Percentiles rank a stretch among this genome's conserved stretches.
phyloP scores from a whole-genome alignment of 2,329 filamentous ascomycete species.

The Exophiala sp. region DNA sequence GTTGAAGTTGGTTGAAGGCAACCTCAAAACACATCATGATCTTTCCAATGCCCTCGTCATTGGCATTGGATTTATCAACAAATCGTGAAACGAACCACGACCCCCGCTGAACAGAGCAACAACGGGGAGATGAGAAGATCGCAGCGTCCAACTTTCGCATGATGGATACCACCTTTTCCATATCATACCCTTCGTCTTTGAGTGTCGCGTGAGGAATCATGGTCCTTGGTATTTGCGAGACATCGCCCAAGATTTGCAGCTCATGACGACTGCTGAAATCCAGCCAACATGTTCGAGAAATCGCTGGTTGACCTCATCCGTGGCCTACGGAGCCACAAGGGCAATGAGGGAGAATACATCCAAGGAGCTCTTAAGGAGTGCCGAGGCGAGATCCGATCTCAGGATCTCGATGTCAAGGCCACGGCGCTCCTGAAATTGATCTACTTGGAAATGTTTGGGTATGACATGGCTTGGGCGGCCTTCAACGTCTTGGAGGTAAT shows the following conservation, averaged over 20 bases:
- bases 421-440: conserved; percentile 93
- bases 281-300: conserved; percentile 82
- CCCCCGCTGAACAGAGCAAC: too few species aligned
- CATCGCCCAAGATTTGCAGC: not conserved
- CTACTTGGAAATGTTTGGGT: conserved; percentile 97
- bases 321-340: conserved; percentile 91
- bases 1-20: not conserved
- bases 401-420: conserved; percentile 97
- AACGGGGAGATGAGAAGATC: too few species aligned
- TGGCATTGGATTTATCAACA: not conserved
- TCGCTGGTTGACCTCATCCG: conserved; percentile 98
- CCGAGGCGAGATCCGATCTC: conserved; percentile 81
- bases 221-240: not conserved
- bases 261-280: conserved; percentile 1
- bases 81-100: not conserved
- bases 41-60: not conserved
- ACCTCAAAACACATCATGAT: conserved; percentile 1
- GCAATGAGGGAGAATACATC: conserved; percentile 91
- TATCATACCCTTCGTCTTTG: not conserved
- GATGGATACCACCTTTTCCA: too few species aligned
- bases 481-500: conserved; percentile 99
- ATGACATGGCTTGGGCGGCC: conserved; percentile 99
- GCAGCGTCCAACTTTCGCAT: too few species aligned
- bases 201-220: conserved; percentile 18
- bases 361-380: conserved; percentile 93